These are phyloP conservation scores for Cardamine resedifolia DNA, from an alignment of 345 rosid species.

Conservation along the genomic window DNA sequence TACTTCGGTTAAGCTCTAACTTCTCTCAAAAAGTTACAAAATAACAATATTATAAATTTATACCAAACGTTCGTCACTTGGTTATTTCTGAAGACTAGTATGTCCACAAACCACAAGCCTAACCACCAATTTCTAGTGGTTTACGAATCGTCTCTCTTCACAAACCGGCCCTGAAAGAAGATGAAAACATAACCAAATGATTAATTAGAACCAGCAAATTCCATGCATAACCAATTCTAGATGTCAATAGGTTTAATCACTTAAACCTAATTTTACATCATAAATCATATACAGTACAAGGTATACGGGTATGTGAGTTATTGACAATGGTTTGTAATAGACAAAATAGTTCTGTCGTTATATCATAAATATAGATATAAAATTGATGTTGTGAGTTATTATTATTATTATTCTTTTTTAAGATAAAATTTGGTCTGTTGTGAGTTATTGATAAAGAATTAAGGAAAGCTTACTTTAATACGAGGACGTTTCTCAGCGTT, in stretches of 20 bases:
- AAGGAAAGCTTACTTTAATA: conserved; percentile 49
- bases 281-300: not conserved
- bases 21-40: conserved; percentile 13
- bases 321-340: not conserved
- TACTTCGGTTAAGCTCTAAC: conserved; percentile 2
- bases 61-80: conserved; percentile 22
- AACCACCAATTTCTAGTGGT: not conserved
- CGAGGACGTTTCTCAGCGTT: conserved; percentile 98
- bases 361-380: not conserved
- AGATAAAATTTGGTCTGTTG: not conserved
- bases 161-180: conserved; percentile 41
- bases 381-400: not conserved
- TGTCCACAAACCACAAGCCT: conserved; percentile 16
- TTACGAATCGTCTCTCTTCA: conserved; percentile 33
- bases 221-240: not conserved
- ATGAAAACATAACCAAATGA: not conserved
- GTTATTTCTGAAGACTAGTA: conserved; percentile 15
- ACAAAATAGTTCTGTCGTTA: no score
- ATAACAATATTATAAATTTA: not conserved
- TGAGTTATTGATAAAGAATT: not conserved
- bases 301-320: not conserved
- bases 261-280: not conserved
- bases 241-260: not conserved
- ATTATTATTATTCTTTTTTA: no score
- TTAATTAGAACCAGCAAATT: not conserved